Evolutionary conservation across 2,329 filamentous ascomycete genomes (phyloP).

Genomic region (Beauveria scarabaeidicola): DNA sequence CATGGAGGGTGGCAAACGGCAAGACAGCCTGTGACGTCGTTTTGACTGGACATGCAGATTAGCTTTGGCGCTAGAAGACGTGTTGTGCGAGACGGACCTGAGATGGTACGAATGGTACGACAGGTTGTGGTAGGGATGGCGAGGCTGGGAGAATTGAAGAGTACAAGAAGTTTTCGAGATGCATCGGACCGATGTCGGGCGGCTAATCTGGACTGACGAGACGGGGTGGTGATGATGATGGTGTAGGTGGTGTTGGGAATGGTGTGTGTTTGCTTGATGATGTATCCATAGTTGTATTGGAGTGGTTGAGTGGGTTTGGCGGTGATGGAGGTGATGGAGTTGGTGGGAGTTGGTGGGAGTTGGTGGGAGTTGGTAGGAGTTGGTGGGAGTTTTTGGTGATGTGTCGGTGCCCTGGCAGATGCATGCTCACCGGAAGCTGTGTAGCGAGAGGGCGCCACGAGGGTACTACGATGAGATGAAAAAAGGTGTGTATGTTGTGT

Average conservation of each 20-base stretch:
- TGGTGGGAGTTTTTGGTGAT: neutral
- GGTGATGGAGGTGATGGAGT: no score
- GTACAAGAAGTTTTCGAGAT: neutral
- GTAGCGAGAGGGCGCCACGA: no score
- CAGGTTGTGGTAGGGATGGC: neutral
- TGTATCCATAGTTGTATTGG: no score
- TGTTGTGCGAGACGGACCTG: neutral
- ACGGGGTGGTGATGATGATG: neutral
- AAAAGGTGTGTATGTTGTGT: no score
- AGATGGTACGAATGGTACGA: neutral
- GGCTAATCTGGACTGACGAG: neutral
- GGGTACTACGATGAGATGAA: no score
- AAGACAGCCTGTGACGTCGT: conserved; percentile 5
- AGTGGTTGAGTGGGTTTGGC: no score
- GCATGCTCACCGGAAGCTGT: no score
- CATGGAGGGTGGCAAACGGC: neutral
- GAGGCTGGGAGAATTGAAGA: neutral
- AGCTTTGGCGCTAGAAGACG: conserved; percentile 6
- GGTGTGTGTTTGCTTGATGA: no score
- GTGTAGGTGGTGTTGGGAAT: neutral
- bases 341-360: neutral
- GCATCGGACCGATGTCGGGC: neutral
- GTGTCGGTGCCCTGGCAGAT: neutral
- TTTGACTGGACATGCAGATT: conserved; percentile 3
- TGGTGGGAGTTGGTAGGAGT: neutral